phyloP scores from a whole-genome alignment of 202 grass and related monocot genomes.

The Alloteropsis angusta region DNA sequence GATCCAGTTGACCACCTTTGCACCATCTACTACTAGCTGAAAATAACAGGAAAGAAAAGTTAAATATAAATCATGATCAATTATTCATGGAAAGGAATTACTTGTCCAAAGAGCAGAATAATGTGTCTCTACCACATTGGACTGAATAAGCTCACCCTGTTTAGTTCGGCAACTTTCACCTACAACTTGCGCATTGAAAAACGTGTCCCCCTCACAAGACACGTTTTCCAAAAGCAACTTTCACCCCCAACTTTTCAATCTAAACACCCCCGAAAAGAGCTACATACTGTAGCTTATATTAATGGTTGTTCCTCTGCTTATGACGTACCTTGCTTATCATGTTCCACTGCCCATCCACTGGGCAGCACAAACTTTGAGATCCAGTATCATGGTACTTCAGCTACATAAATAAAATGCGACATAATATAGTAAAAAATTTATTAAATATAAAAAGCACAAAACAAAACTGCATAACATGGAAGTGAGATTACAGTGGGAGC shows the following conservation, averaged over 20 bases:
- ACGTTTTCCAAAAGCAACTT: too few species aligned
- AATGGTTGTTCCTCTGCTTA: neutral
- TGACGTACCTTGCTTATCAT: slow-evolving; percentile 53
- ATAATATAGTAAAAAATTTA: neutral
- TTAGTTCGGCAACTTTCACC: too few species aligned
- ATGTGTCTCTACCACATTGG: too few species aligned
- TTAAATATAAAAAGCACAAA: neutral
- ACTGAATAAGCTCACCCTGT: too few species aligned
- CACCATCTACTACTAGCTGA: slow-evolving; percentile 55
- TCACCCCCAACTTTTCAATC: too few species aligned
- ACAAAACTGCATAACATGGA: neutral
- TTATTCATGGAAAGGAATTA: too few species aligned
- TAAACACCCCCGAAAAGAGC: too few species aligned
- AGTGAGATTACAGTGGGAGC: slow-evolving; percentile 44
- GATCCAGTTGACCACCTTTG: slow-evolving; percentile 29
- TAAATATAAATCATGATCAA: neutral
- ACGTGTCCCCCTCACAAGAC: too few species aligned
- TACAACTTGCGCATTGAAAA: too few species aligned
- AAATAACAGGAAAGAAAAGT: neutral
- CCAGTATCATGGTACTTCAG: slow-evolving; percentile 55
- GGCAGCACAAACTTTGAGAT: slow-evolving; percentile 30
- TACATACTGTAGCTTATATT: neutral
- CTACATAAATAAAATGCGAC: slow-evolving; percentile 30
- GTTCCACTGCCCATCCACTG: slow-evolving; percentile 55
- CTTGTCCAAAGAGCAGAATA: too few species aligned